These are phyloP conservation scores for Ramichloridium luteum DNA, from an alignment of 2,329 filamentous ascomycete genomes.

Conservation along the genomic window DNA sequence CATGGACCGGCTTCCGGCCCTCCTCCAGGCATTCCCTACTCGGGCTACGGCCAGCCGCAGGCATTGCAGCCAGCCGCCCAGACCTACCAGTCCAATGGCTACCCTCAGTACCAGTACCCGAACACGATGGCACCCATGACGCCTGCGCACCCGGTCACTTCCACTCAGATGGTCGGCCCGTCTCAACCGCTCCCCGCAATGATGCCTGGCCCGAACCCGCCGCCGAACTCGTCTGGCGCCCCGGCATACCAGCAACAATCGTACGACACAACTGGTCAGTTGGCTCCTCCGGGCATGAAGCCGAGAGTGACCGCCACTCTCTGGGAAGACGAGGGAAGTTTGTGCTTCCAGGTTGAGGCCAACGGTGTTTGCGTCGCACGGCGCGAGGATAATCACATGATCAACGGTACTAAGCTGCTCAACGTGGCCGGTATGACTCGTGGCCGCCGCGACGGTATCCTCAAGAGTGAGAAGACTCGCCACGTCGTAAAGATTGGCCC, in stretches of 20 bases:
- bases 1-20: conserved; percentile 57
- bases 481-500: conserved; percentile 98
- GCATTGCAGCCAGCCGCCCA: conserved; percentile 34
- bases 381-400: conserved; percentile 97
- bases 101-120: conserved; percentile 61
- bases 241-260: conserved; percentile 23
- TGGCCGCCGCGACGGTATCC: conserved; percentile 83
- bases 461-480: conserved; percentile 94
- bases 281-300: conserved; percentile 89
- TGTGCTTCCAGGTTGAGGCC: conserved; percentile 96
- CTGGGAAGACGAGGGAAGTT: conserved; percentile 95
- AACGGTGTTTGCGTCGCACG: conserved; percentile 91
- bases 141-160: conserved; percentile 54
- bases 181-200: conserved; percentile 47
- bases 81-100: conserved; percentile 40
- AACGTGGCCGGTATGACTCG: conserved; percentile 98
- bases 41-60: conserved; percentile 52
- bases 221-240: conserved; percentile 10
- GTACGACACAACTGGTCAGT: conserved; percentile 82
- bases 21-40: conserved; percentile 59
- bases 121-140: conserved; percentile 73
- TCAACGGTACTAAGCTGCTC: conserved; percentile 92
- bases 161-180: conserved; percentile 44
- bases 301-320: conserved; percentile 89
- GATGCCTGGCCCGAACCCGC: conserved; percentile 13